Evolutionary conservation across 108 stramenopile species (phyloP).

Genomic region (Asterionellopsis glacialis): DNA sequence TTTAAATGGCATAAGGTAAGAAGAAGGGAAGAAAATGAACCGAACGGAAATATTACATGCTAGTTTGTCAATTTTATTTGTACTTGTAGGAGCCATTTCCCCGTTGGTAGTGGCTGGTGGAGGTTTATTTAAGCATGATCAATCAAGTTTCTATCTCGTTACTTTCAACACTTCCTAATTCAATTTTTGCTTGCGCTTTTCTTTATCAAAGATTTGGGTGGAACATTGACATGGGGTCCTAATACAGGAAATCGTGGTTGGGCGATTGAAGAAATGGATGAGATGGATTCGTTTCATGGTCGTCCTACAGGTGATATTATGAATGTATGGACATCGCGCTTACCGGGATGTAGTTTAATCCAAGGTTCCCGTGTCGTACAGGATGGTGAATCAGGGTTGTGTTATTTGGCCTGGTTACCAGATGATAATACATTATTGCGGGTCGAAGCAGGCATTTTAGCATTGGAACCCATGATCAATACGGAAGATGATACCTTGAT

Average conservation of each 20-base stretch:
- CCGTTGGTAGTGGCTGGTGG: too few relatives aligned
- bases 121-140: too few relatives aligned
- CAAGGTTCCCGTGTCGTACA: conserved; percentile 69
- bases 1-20: conserved; percentile 66
- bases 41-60: too few relatives aligned
- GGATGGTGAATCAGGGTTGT: conserved; percentile 48
- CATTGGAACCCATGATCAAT: conserved; percentile 63
- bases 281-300: conserved; percentile 82
- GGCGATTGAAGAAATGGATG: conserved; percentile 70
- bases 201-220: too few relatives aligned
- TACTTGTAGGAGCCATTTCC: too few relatives aligned
- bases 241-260: conserved; percentile 77
- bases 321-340: conserved; percentile 60
- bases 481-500: conserved; percentile 63
- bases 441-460: conserved; percentile 72
- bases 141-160: too few relatives aligned
- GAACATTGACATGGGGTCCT: conserved; percentile 79
- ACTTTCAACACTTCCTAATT: too few relatives aligned
- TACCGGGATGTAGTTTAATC: conserved; percentile 66
- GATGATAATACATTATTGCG: conserved; percentile 67
- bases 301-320: conserved; percentile 41
- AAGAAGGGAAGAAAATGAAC: too few relatives aligned
- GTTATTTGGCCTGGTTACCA: conserved; percentile 79
- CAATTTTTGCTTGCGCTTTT: too few relatives aligned
- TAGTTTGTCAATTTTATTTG: too few relatives aligned